Evolutionary conservation across 768 basidiomycete genomes (phyloP).

Genomic region (Rhodotorula graminis): DNA sequence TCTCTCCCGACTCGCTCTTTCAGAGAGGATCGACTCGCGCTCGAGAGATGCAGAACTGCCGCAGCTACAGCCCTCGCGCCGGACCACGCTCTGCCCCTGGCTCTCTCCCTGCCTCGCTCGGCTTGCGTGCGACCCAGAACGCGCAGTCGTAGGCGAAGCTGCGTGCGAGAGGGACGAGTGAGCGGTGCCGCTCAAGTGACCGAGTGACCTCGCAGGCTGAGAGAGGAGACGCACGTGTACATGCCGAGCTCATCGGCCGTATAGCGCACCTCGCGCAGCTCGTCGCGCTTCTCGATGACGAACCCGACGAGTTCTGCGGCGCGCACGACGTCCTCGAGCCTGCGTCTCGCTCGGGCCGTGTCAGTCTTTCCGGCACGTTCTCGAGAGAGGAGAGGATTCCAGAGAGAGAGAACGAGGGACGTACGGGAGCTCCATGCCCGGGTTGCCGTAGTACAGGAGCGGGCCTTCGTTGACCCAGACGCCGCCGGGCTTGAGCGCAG

Average conservation of each 20-base stretch:
- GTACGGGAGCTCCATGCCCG: slow-evolving; percentile 31
- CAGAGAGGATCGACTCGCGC: no score
- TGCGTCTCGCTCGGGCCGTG: slow-evolving; percentile 52
- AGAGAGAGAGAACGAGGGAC: not conserved
- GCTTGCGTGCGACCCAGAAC: slow-evolving; percentile 32
- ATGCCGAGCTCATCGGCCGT: slow-evolving; percentile 28
- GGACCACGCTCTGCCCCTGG: no score
- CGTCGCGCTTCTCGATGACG: slow-evolving; percentile 39
- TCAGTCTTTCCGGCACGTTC: no score
- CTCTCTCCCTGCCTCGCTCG: not conserved
- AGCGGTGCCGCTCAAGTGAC: not conserved
- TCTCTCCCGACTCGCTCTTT: no score
- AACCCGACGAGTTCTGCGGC: slow-evolving; percentile 60
- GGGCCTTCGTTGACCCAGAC: slow-evolving; percentile 70
- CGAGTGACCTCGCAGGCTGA: no score
- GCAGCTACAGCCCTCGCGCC: no score
- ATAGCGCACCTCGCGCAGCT: slow-evolving; percentile 1
- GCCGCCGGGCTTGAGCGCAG: slow-evolving; percentile 60
- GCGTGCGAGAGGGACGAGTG: not conserved
- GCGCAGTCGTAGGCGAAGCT: slow-evolving; percentile 32
- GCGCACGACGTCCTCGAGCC: slow-evolving; percentile 60
- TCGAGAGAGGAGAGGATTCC: not conserved
- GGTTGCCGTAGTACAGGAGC: slow-evolving; percentile 49
- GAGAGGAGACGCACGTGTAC: slow-evolving; percentile 20
- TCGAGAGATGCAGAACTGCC: no score